Evolutionary conservation across 1,139 yeast species (phyloP), one percentile per base, ranked within the genome.

Genomic region (Yamadazyma trypodendri): DNA sequence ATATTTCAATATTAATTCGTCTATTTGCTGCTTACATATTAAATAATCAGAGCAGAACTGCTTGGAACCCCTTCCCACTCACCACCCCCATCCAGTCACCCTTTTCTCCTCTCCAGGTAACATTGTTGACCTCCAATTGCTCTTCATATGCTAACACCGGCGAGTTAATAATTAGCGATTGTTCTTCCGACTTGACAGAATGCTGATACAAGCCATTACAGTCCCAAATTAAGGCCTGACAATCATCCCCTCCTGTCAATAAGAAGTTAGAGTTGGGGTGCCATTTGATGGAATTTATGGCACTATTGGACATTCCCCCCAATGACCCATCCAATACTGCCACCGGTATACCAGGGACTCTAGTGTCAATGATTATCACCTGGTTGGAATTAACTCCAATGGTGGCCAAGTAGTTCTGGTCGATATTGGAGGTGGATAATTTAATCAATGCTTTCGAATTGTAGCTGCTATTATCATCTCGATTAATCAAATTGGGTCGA

Each of bases 161-260:
- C 10, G 66, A 55, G 28, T 65, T 30, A 9, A 44, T 24, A 20
- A 36, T 35, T 11, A 36, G 20, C 13, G 37, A 34, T 20, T 36
- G 39, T 1, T 44, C 47, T 20, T 27, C 20, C 32, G 36, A 36
- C 20, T 36, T 40, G 2, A 37, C 40, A 24, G 29, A 8, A 35
- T 27, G 31, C 35, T 45, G 53, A 22, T 55, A 54, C 24, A 63
- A 34, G 29, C 54, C 55, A 40, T 62, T 67, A 42, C 88, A 68
- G 58, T 92, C 96, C 94, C 97, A 89, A 12, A 86, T 68, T 27
- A 90, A 64, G 0, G 87, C 86, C 59, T 89, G 96, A 58, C 96
- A 86, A 60, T 90, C 97, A 56, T 92, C 97, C 17, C 86, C 83
- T 14, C 94, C 95, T 1, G 90, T 77, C 13, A 88, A 69, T 24